A percentile compares a stretch with the other conserved stretches of the same genome.
Conservation (phyloP, 352 stramenopile genomes). For the Phytophthora fragariaefolia region DNA sequence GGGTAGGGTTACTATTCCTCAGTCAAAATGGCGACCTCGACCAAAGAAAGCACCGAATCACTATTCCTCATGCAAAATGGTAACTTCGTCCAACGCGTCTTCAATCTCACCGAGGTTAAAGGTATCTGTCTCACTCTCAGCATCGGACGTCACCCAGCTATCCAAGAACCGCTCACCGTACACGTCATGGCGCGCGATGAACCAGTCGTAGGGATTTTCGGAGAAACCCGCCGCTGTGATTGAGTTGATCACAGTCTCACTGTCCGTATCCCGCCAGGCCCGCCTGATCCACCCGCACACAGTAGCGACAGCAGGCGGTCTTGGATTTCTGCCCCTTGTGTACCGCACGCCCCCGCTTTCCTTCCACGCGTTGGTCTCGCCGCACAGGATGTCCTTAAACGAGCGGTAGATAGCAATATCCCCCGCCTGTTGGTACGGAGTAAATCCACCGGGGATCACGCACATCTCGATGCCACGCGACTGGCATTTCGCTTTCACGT, state of each 20-base stretch:
- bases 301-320: constrained; percentile 10
- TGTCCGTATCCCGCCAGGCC: constrained; percentile 12
- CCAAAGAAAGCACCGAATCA: too few relatives aligned
- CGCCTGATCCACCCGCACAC: constrained; percentile 11
- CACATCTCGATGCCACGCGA: constrained; percentile 3
- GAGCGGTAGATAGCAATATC: constrained; percentile 19
- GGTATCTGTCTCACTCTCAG: too few relatives aligned
- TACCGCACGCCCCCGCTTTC: constrained; percentile 16
- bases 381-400: constrained; percentile 22
- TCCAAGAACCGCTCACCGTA: constrained; percentile 15
- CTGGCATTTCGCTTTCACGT: constrained; percentile 10
- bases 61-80: too few relatives aligned
- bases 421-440: constrained; percentile 5
- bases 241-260: constrained; percentile 8
- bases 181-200: constrained; percentile 14
- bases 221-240: constrained; percentile 10
- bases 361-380: constrained; percentile 23
- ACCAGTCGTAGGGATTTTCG: constrained; percentile 22
- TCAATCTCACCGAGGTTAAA: too few relatives aligned
- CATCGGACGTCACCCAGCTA: background rate
- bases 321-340: constrained; percentile 16
- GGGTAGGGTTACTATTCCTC: too few relatives aligned
- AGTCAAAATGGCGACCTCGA: background rate
- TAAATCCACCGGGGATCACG: constrained; percentile 10
- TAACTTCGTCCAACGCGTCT: too few relatives aligned